Evolutionary conservation across 1,139 yeast species (phyloP), one percentile per base, ranked within the genome.

Genomic region (Meyerozyma guilliermondii): DNA sequence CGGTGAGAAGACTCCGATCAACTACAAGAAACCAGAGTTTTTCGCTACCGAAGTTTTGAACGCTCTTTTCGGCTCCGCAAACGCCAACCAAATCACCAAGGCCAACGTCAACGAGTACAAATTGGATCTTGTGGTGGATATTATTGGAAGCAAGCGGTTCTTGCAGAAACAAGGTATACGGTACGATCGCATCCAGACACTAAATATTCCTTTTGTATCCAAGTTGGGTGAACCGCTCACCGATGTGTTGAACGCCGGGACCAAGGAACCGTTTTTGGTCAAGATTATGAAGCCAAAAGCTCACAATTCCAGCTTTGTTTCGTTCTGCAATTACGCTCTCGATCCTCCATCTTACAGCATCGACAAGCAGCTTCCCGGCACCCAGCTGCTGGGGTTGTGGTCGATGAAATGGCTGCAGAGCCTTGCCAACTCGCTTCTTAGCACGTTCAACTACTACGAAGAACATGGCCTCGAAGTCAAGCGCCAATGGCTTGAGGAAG

Each of bases 31-130:
- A 46, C 68, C 66, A 1, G 68, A 66, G 39, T 59, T 65, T 29
- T 67, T 72, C 51, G 74, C 76, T 2, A 51, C 65, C 3, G 74
- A 72, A 43, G 53, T 72, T 2, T 50, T 72, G 23, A 68, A 66
- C 40, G 66, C 68, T 1, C 47, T 71, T 39, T 62, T 71, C 41
- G 38, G 48, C 41, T 38, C 48, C 51, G 46, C 51, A 40, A 3
- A 5, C 28, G 53, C 55, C 37, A 54, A 54, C 36, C 46, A 51
- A 18, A 55, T 70, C 4, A 50, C 50, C 36, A 41, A 44, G 10
- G 34, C 35, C 16, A 66, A 63, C 43, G 43, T 67, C 30, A 48
- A 59, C 40, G 50, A 58, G 24, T 63, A 60, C 48, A 66, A 66
- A 44, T 53, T 70, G 39, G 77, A 72, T 49, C 49, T 63, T 29